Conservation (phyloP, 495 filamentous ascomycete species). For the Penicillium subrubescens region DNA sequence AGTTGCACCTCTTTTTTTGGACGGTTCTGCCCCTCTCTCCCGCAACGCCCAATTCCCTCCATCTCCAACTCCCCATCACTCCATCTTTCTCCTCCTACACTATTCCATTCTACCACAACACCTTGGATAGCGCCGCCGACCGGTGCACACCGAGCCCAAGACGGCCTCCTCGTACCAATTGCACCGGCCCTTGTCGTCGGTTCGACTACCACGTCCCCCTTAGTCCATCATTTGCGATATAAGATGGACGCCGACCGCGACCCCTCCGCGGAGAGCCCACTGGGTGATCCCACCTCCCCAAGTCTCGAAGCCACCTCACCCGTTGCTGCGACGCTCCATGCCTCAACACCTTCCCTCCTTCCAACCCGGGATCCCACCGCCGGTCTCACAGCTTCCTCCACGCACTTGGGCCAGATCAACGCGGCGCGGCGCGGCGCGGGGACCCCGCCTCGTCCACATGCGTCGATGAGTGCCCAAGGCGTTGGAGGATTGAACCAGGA, state of each 20-base stretch:
- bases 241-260: slow-evolving; percentile 24
- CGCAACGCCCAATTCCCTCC: slow-evolving; percentile 8
- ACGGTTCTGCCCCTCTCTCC: slow-evolving; percentile 1
- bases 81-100: neutral
- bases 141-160: slow-evolving; percentile 19
- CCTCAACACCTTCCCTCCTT: slow-evolving; percentile 32
- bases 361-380: slow-evolving; percentile 33
- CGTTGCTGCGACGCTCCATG: slow-evolving; percentile 6
- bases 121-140: slow-evolving; percentile 16
- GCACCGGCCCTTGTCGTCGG: slow-evolving; percentile 30
- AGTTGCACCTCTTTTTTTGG: neutral
- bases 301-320: slow-evolving; percentile 1
- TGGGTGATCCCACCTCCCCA: slow-evolving; percentile 31
- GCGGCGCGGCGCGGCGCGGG: slow-evolving; percentile 64
- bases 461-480: slow-evolving; percentile 57
- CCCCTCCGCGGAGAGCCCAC: slow-evolving; percentile 17
- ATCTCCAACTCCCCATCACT: slow-evolving; percentile 1
- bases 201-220: slow-evolving; percentile 16
- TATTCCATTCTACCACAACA: neutral
- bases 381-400: slow-evolving; percentile 73
- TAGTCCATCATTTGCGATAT: slow-evolving; percentile 6
- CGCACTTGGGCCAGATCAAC: slow-evolving; percentile 77
- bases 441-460: slow-evolving; percentile 48
- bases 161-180: slow-evolving; percentile 29
- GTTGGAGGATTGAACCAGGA: slow-evolving; percentile 69